Evolutionary conservation across 192 early-diverging fungal species (phyloP).

Genomic region (Linnemannia schmuckeri): DNA sequence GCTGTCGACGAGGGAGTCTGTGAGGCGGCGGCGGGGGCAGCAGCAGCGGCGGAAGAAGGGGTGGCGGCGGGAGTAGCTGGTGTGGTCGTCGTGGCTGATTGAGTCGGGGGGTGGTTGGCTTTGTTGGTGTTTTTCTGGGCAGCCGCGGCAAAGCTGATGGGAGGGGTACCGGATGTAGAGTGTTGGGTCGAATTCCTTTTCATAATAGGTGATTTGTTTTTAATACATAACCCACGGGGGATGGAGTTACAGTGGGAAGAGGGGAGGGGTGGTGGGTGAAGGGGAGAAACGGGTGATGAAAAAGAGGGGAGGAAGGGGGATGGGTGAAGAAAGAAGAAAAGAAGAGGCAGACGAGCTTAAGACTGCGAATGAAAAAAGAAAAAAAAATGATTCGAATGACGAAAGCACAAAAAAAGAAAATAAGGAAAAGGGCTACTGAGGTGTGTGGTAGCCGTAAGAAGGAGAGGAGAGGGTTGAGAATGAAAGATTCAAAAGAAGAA

Average conservation of each 20-base stretch:
- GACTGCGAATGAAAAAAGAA: slow-evolving; percentile 19
- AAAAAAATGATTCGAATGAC: background rate
- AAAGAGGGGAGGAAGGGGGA: background rate
- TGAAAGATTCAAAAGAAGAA: background rate
- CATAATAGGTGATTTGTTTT: slow-evolving; percentile 53
- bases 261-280: background rate
- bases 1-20: slow-evolving; percentile 35
- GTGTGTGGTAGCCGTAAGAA: background rate
- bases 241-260: slow-evolving; percentile 18
- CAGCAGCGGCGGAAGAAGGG: slow-evolving; percentile 7
- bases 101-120: slow-evolving; percentile 23
- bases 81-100: slow-evolving; percentile 19
- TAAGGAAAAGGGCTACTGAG: background rate
- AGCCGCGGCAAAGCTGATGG: slow-evolving; percentile 57
- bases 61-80: slow-evolving; percentile 12
- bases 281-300: slow-evolving; percentile 5
- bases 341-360: background rate
- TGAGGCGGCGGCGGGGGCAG: background rate
- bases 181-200: slow-evolving; percentile 52
- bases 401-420: slow-evolving; percentile 10
- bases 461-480: background rate
- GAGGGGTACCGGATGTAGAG: slow-evolving; percentile 50
- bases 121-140: slow-evolving; percentile 51
- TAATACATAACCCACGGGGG: slow-evolving; percentile 52
- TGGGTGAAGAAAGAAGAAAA: slow-evolving; percentile 10